Conservation (phyloP, 441 rosid genomes). For the Melastoma candidum region DNA sequence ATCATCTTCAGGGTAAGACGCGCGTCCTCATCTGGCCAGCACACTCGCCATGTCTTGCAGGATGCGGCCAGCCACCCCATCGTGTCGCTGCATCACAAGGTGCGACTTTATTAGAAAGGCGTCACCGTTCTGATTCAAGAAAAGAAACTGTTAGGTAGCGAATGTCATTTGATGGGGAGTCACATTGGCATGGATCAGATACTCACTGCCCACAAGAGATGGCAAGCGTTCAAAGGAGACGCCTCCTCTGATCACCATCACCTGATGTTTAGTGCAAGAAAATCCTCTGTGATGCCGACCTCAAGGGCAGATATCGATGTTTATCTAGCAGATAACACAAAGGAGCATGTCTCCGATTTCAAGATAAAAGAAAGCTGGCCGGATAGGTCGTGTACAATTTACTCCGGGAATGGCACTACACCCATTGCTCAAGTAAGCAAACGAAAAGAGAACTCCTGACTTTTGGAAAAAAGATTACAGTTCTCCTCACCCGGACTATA, state of each 20-base stretch:
- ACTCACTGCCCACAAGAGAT: constrained; percentile 27
- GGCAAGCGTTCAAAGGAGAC: constrained; percentile 34
- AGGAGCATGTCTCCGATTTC: constrained; percentile 25
- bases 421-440: constrained; percentile 8
- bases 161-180: no score
- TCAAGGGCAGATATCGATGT: constrained; percentile 24
- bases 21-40: no score
- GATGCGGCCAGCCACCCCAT: no score
- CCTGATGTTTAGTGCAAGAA: constrained; percentile 28
- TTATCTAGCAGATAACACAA: constrained; percentile 23
- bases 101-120: no score
- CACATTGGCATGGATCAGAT: constrained; percentile 14
- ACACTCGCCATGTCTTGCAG: no score
- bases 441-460: background rate
- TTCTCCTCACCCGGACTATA: background rate
- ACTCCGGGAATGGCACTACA: constrained; percentile 15
- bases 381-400: constrained; percentile 26
- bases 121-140: no score
- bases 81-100: no score
- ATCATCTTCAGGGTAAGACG: no score
- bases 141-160: no score
- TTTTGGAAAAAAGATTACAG: background rate
- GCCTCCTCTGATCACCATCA: constrained; percentile 16
- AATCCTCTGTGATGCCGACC: constrained; percentile 17
- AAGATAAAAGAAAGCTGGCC: constrained; percentile 31